Conservation (phyloP, 2,329 filamentous ascomycete genomes). For the Alternaria rosae region DNA sequence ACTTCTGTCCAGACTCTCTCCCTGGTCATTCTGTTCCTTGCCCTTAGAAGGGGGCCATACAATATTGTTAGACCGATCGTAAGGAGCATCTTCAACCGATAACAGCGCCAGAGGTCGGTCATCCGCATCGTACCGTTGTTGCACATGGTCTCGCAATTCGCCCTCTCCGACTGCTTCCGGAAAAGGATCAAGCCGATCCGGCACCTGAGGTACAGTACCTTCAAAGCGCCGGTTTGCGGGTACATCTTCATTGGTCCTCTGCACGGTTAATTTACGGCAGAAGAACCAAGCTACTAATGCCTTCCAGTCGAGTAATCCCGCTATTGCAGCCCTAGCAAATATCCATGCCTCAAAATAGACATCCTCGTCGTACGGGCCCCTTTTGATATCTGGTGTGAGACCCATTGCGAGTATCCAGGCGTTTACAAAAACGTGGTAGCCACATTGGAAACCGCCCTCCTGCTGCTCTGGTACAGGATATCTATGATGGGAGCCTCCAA, state of each 20-base stretch:
- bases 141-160: neutral
- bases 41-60: neutral
- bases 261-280: neutral
- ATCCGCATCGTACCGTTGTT: neutral
- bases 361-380: neutral
- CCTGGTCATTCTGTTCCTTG: neutral
- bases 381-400: conserved; percentile 8
- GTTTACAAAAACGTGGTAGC: conserved; percentile 29
- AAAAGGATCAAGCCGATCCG: neutral
- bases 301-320: conserved; percentile 19
- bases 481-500: neutral
- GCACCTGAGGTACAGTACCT: neutral
- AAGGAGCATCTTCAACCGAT: neutral
- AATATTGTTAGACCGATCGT: neutral
- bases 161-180: neutral
- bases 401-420: conserved; percentile 40
- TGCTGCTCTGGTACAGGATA: neutral
- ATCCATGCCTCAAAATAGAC: conserved; percentile 2
- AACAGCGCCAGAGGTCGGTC: neutral
- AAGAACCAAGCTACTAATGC: conserved; percentile 14
- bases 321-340: conserved; percentile 5
- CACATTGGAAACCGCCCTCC: conserved; percentile 7
- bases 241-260: neutral
- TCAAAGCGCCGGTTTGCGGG: neutral
- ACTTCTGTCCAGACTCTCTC: neutral